A percentile compares a stretch with the other conserved stretches of the same genome.
phyloP scores from a whole-genome alignment of 2,329 filamentous ascomycete species.

The Aureobasidium leucospermi region DNA sequence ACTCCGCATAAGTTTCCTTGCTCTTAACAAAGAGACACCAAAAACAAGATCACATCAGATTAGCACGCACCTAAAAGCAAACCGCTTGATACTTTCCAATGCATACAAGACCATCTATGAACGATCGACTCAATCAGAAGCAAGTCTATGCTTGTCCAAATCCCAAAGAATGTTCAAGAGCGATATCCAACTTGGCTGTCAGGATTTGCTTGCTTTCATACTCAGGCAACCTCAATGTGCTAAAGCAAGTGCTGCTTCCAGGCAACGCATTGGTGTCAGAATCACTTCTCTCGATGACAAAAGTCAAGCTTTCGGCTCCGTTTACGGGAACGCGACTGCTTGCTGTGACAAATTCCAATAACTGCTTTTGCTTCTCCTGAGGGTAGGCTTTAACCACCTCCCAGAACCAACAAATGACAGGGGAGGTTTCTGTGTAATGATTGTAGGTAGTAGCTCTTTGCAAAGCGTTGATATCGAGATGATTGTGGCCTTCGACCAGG shows the following conservation, averaged over 20 bases:
- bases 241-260: slow-evolving; percentile 89
- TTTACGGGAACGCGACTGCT: slow-evolving; percentile 85
- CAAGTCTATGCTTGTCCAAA: slow-evolving; percentile 16
- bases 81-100: too few relatives aligned
- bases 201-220: slow-evolving; percentile 67
- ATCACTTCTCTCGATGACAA: slow-evolving; percentile 73
- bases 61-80: too few relatives aligned
- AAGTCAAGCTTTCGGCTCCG: slow-evolving; percentile 73
- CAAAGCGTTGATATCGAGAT: slow-evolving; percentile 71
- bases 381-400: slow-evolving; percentile 62
- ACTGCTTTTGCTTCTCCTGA: slow-evolving; percentile 60
- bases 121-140: too few relatives aligned
- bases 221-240: slow-evolving; percentile 75
- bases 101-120: too few relatives aligned
- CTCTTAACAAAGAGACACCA: too few relatives aligned
- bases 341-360: slow-evolving; percentile 93
- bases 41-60: too few relatives aligned
- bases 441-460: slow-evolving; percentile 69
- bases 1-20: too few relatives aligned
- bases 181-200: slow-evolving; percentile 69
- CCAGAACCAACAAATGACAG: slow-evolving; percentile 77
- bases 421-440: slow-evolving; percentile 65
- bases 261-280: slow-evolving; percentile 59
- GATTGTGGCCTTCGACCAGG: slow-evolving; percentile 73
- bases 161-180: slow-evolving; percentile 60